Conservation (phyloP, 2,329 filamentous ascomycete genomes). For the Chaetomiaceae sp. region DNA sequence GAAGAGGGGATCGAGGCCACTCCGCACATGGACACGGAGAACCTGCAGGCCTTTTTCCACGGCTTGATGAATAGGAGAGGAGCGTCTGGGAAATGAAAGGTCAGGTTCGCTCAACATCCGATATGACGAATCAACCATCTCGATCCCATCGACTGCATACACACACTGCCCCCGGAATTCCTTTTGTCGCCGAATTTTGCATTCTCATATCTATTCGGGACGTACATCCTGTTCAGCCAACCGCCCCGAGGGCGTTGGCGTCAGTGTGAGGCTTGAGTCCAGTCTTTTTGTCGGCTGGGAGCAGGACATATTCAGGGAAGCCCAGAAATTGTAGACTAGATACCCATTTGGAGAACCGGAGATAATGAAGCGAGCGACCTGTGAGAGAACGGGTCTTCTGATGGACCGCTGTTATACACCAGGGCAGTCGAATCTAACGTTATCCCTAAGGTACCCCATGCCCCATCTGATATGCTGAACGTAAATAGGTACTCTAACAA, state of each 20-base stretch:
- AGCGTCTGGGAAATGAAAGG: slow-evolving; percentile 19
- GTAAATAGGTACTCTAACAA: too few relatives aligned
- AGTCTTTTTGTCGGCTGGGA: not conserved
- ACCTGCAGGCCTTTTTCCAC: slow-evolving; percentile 56
- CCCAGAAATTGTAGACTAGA: slow-evolving; percentile 23
- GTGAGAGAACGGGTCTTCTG: too few relatives aligned
- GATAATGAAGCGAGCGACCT: not conserved
- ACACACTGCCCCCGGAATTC: too few relatives aligned
- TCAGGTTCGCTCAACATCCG: not conserved
- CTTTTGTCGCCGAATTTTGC: too few relatives aligned
- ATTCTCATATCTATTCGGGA: too few relatives aligned
- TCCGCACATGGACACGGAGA: slow-evolving; percentile 50
- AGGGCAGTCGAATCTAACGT: too few relatives aligned
- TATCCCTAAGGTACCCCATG: too few relatives aligned
- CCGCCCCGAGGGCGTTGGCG: too few relatives aligned
- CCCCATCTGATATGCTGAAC: too few relatives aligned
- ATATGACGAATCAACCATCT: too few relatives aligned
- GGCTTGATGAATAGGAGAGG: slow-evolving; percentile 55
- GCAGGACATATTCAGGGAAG: not conserved
- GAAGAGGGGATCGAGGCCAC: slow-evolving; percentile 34
- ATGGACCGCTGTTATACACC: too few relatives aligned
- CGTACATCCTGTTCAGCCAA: too few relatives aligned
- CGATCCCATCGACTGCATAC: not conserved
- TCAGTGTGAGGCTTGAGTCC: not conserved
- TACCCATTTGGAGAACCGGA: slow-evolving; percentile 18